Percentiles rank a stretch among this genome's conserved stretches.
phyloP scores from a whole-genome alignment of 1,284 basidiomycete species.

The Naganishia sp. region DNA sequence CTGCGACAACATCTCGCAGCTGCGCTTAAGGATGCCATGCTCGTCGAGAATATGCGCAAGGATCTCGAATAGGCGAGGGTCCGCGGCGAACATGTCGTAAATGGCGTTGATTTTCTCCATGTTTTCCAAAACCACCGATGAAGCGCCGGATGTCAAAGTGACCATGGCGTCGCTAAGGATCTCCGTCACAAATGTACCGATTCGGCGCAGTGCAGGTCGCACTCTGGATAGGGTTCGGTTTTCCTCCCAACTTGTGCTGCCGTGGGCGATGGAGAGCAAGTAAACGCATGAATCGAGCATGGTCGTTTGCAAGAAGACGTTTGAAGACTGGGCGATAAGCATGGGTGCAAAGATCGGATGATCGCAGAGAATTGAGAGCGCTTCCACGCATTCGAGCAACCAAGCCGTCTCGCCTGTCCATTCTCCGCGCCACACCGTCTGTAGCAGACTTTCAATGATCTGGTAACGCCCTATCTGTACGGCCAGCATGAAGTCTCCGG shows the following conservation, averaged over 20 bases:
- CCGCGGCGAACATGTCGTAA: slow-evolving; percentile 18
- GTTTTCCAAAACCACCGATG: slow-evolving; percentile 7
- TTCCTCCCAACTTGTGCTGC: slow-evolving; percentile 4
- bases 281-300: slow-evolving; percentile 27
- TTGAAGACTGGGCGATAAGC: slow-evolving; percentile 7
- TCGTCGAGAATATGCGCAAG: slow-evolving; percentile 18
- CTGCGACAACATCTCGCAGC: slow-evolving; percentile 29
- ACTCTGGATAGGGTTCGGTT: slow-evolving; percentile 1
- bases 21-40: slow-evolving; percentile 27
- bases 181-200: slow-evolving; percentile 18
- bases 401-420: slow-evolving; percentile 14
- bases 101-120: slow-evolving; percentile 22
- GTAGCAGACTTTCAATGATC: slow-evolving; percentile 27
- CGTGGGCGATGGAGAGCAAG: slow-evolving; percentile 23
- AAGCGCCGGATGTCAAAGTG: slow-evolving; percentile 11
- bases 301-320: slow-evolving; percentile 12
- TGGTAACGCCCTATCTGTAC: slow-evolving; percentile 29
- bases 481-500: slow-evolving; percentile 25
- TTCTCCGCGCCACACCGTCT: slow-evolving; percentile 30
- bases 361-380: slow-evolving; percentile 26
- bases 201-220: slow-evolving; percentile 12
- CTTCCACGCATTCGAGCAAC: slow-evolving; percentile 5
- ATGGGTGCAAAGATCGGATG: slow-evolving; percentile 22
- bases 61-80: slow-evolving; percentile 3
- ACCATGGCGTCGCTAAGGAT: slow-evolving; percentile 26